These are phyloP conservation scores for Lentinula novae-zelandiae DNA, from an alignment of 1,284 basidiomycete species.

Conservation along the genomic window DNA sequence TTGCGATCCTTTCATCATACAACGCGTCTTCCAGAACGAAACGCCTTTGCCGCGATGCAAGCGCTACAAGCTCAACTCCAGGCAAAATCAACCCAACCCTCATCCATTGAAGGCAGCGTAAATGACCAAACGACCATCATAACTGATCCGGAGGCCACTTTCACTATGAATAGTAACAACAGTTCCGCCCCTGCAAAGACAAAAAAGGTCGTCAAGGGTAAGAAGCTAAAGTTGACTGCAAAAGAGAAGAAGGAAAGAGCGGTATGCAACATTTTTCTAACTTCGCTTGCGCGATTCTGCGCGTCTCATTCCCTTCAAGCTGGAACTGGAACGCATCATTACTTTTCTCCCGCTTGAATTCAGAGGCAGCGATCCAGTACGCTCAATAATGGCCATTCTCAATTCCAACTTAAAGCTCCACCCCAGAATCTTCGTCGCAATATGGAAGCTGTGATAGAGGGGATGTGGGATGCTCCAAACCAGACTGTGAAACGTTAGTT, in stretches of 20 bases:
- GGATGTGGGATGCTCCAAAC: slow-evolving; percentile 53
- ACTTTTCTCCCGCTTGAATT: slow-evolving; percentile 86
- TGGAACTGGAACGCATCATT: slow-evolving; percentile 72
- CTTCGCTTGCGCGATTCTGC: not conserved
- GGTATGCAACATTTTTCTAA: slow-evolving; percentile 33
- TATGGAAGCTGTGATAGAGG: slow-evolving; percentile 76
- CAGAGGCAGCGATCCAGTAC: slow-evolving; percentile 79
- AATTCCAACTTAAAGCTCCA: not conserved
- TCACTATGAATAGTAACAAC: slow-evolving; percentile 25
- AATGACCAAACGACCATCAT: slow-evolving; percentile 34
- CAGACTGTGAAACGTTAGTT: slow-evolving; percentile 52
- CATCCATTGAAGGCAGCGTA: slow-evolving; percentile 7
- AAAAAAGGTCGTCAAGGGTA: slow-evolving; percentile 55
- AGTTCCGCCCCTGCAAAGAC: slow-evolving; percentile 33
- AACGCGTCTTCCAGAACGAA: slow-evolving; percentile 35
- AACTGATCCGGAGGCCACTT: slow-evolving; percentile 34
- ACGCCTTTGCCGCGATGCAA: slow-evolving; percentile 38
- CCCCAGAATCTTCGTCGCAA: slow-evolving; percentile 64
- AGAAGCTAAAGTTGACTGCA: slow-evolving; percentile 62
- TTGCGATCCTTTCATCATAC: not conserved
- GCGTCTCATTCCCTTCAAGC: slow-evolving; percentile 27
- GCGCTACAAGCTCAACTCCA: slow-evolving; percentile 23
- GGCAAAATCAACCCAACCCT: slow-evolving; percentile 7
- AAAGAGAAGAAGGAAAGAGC: slow-evolving; percentile 83
- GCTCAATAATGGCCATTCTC: slow-evolving; percentile 19